Evolutionary conservation across 2,329 filamentous ascomycete genomes (phyloP).

Genomic region (Sporothrix protearum): DNA sequence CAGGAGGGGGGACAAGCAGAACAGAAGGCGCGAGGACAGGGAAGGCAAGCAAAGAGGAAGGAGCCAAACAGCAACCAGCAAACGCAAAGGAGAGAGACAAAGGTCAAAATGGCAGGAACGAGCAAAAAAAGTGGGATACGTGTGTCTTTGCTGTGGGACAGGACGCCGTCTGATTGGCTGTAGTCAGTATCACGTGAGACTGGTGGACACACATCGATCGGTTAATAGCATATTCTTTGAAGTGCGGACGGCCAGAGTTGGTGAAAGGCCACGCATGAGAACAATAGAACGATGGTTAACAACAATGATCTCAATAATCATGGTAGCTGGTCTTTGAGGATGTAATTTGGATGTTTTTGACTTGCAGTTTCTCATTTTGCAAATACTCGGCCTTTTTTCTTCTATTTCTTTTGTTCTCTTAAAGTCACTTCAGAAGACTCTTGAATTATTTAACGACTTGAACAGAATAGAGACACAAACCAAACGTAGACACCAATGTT

Average conservation of each 20-base stretch:
- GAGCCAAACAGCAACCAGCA: constrained; percentile 10
- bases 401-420: not conserved
- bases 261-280: not conserved
- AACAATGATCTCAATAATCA: not conserved
- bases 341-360: not conserved
- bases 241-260: not conserved
- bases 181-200: not conserved
- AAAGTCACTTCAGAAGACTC: too few relatives aligned
- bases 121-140: constrained; percentile 3
- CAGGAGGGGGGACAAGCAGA: not conserved
- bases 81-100: not conserved
- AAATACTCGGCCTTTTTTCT: not conserved
- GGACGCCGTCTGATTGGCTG: not conserved
- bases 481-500: not conserved
- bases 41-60: not conserved
- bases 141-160: not conserved
- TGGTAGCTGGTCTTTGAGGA: not conserved
- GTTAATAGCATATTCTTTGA: not conserved
- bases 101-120: not conserved
- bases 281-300: not conserved
- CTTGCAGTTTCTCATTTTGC: not conserved
- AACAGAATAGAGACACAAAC: too few relatives aligned
- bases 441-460: too few relatives aligned
- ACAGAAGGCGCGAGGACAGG: not conserved
- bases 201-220: not conserved